phyloP scores from a whole-genome alignment of 495 filamentous ascomycete genomes.

The Saxispiralis lemnorum region DNA sequence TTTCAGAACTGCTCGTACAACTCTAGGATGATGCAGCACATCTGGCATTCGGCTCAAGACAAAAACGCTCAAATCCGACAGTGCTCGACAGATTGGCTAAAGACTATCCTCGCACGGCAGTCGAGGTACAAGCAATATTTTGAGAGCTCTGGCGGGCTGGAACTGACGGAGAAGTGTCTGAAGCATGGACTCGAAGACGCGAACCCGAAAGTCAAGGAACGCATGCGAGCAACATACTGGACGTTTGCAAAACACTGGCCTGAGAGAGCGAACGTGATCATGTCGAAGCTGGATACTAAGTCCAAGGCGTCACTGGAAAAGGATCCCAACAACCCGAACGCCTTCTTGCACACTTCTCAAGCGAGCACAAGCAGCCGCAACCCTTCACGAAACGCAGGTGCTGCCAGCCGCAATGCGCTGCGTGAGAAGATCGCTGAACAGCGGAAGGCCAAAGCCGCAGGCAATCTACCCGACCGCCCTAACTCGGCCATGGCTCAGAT shows the following conservation, averaged over 20 bases:
- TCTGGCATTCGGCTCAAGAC: conserved; percentile 63
- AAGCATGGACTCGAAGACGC: conserved; percentile 72
- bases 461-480: conserved; percentile 47
- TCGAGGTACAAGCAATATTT: conserved; percentile 59
- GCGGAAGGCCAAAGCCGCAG: conserved; percentile 46
- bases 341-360: conserved; percentile 21
- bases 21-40: conserved; percentile 61
- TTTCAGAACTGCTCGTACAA: conserved; percentile 64
- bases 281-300: conserved; percentile 54
- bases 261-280: conserved; percentile 53
- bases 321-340: conserved; percentile 62
- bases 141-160: conserved; percentile 66
- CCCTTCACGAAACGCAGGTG: conserved; percentile 29
- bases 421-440: conserved; percentile 72
- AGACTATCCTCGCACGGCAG: conserved; percentile 61
- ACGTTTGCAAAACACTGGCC: conserved; percentile 61
- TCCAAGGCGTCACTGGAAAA: conserved; percentile 60
- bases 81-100: conserved; percentile 68
- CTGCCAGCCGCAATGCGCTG: conserved; percentile 37
- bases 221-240: conserved; percentile 74
- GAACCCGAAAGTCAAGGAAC: conserved; percentile 72
- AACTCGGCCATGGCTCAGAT: conserved; percentile 56
- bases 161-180: conserved; percentile 70
- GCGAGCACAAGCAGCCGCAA: conserved; percentile 24
- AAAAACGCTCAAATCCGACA: conserved; percentile 76